Conservation (phyloP, 2,329 filamentous ascomycete genomes). For the Colletotrichum sp. region DNA sequence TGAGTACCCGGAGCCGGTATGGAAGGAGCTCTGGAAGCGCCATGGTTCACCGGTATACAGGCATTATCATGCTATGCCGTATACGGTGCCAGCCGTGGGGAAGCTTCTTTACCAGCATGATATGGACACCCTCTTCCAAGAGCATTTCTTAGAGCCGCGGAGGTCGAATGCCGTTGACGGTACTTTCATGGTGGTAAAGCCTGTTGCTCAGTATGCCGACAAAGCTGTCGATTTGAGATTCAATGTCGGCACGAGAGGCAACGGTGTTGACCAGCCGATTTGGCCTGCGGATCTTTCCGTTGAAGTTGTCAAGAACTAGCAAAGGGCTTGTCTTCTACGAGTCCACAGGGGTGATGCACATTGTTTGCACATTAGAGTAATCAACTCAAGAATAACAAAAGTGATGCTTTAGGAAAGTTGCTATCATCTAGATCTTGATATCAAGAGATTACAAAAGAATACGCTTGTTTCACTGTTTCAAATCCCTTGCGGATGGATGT, state of each 20-base stretch:
- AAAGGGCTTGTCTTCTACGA: neutral
- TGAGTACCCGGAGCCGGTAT: constrained; percentile 36
- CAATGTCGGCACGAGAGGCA: constrained; percentile 53
- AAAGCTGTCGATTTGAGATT: constrained; percentile 41
- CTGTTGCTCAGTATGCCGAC: constrained; percentile 41
- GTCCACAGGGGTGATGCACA: fast-evolving
- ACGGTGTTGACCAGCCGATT: constrained; percentile 47
- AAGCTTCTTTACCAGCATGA: constrained; percentile 43
- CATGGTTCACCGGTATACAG: constrained; percentile 53
- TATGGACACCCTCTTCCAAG: constrained; percentile 41
- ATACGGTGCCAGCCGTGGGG: constrained; percentile 38
- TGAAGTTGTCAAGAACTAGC: constrained; percentile 30
- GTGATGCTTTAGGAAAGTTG: neutral
- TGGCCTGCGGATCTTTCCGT: constrained; percentile 48
- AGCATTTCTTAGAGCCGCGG: constrained; percentile 49
- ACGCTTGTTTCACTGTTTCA: neutral
- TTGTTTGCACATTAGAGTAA: neutral
- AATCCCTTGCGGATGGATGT: neutral
- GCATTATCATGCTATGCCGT: constrained; percentile 53
- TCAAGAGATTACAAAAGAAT: neutral
- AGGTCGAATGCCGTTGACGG: constrained; percentile 18
- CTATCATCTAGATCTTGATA: neutral
- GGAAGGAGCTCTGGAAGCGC: constrained; percentile 48
- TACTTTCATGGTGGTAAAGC: constrained; percentile 42
- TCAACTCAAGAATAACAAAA: neutral